Percentiles rank a stretch among this genome's conserved stretches.
phyloP scores from a whole-genome alignment of 257 asterid species.

The Solanum virginianum region DNA sequence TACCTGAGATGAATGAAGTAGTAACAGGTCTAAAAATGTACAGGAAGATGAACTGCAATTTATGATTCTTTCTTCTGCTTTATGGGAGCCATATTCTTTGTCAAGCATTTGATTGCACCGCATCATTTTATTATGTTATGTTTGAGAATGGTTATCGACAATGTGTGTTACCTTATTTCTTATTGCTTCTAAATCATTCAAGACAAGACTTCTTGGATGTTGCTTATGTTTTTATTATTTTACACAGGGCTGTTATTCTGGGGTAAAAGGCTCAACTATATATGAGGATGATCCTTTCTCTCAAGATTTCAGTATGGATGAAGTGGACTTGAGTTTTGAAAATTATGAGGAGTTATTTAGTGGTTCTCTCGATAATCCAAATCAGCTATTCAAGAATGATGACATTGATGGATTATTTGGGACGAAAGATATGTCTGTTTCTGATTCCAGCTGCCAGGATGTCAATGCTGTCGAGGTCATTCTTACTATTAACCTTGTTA shows the following conservation, averaged over 20 bases:
- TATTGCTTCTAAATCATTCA: not conserved
- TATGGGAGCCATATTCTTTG: not conserved
- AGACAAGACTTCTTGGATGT: not conserved
- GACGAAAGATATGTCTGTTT: conserved; percentile 29
- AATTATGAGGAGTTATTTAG: conserved; percentile 70
- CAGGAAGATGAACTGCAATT: not conserved
- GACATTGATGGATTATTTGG: conserved; percentile 60
- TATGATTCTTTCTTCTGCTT: not conserved
- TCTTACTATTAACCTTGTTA: not conserved
- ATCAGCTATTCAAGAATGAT: conserved; percentile 37
- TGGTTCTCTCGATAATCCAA: conserved; percentile 35
- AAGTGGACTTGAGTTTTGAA: conserved; percentile 50
- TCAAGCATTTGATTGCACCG: not conserved
- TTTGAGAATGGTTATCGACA: not conserved
- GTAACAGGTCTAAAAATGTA: not conserved
- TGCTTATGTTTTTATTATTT: conserved; percentile 2
- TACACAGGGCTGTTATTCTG: conserved; percentile 42
- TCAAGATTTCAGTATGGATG: conserved; percentile 56
- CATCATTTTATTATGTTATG: not conserved
- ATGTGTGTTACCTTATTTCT: not conserved
- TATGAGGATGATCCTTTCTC: conserved; percentile 32
- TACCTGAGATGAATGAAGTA: not conserved
- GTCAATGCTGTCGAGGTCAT: not conserved
- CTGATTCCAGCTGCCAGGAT: conserved; percentile 40
- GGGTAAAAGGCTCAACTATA: conserved; percentile 26